Base-by-base conservation (phyloP, 164 flowering plant species). In the Magnolia changhungtana region DNA sequence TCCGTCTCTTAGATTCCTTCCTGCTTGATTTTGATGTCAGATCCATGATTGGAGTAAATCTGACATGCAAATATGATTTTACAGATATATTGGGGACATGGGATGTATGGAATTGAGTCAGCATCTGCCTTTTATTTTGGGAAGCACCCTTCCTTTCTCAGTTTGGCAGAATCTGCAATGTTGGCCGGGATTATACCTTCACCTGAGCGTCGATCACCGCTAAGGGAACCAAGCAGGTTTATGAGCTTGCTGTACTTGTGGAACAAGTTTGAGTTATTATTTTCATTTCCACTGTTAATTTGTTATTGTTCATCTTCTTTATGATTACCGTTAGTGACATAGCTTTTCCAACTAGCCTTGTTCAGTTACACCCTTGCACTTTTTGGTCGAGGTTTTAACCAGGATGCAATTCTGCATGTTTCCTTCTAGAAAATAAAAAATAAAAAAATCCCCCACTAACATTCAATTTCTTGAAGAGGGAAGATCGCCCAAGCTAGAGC, bases 61-160 rank as follows among this genome's bases (percentile, higher is more conserved):
- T 76, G 67, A 74, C 61, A 24, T 8, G 67, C 24, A 49, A 69
- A 69, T 59, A 23, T 77, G 31, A 58, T 78, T 49, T 64, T 59
- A 52, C 85, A 84, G 86, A 83, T 85, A 78, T 87, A 87, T 76
- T 85, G 87, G 87, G 88, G 87, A 52, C 88, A 85, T 82, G 86
- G 89, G 52, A 77, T 84, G 23, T 84, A 81, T 75, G 89, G 89
- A 67, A 76, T 87, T 78, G 83, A 87, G 67, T 80, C 85, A 67
- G 88, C 88, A 58, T 87, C 89, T 24, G 64, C 18, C 31, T 84
- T 85, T 72, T 87, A 87, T 76, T 87, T 84, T 71, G 87, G 88
- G 74, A 87, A 84, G 84, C 82, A 77, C 65, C 84, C 87, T 24
- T 80, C 83, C 79, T 55, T 76, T 75, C 86, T 86, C 37, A 84